Conservation (phyloP, 352 stramenopile genomes). For the Phytopythium aichiense region DNA sequence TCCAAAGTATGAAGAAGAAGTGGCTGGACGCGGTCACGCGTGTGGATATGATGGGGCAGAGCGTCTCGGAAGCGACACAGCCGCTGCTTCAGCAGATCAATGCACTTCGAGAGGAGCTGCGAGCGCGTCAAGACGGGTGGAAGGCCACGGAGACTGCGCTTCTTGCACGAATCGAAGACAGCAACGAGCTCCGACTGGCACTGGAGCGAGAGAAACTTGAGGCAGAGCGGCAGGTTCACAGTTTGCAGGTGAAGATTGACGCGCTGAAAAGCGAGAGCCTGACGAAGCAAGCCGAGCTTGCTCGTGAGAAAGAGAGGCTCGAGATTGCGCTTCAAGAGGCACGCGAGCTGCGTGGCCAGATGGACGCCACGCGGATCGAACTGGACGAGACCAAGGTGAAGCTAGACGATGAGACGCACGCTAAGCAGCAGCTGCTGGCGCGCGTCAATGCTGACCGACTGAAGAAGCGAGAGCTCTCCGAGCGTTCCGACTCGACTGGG, state of each 20-base stretch:
- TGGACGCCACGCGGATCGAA: slow-evolving; percentile 41
- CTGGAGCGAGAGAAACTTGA: slow-evolving; percentile 41
- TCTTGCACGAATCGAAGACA: slow-evolving; percentile 37
- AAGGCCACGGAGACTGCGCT: slow-evolving; percentile 43
- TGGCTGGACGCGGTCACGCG: slow-evolving; percentile 70
- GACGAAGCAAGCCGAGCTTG: slow-evolving; percentile 25
- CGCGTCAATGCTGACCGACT: slow-evolving; percentile 19
- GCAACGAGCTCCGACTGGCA: slow-evolving; percentile 20
- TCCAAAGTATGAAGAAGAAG: slow-evolving; percentile 65
- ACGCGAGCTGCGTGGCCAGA: slow-evolving; percentile 33
- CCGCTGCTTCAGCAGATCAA: slow-evolving; percentile 74
- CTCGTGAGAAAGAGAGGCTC: slow-evolving; percentile 27
- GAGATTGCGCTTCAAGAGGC: slow-evolving; percentile 25
- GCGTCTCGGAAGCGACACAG: slow-evolving; percentile 66
- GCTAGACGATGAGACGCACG: slow-evolving; percentile 28
- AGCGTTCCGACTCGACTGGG: slow-evolving; percentile 12
- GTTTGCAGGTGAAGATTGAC: slow-evolving; percentile 27
- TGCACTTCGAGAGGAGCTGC: slow-evolving; percentile 62
- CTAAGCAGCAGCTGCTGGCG: slow-evolving; percentile 32
- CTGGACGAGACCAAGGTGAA: slow-evolving; percentile 45
- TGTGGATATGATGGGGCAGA: slow-evolving; percentile 65
- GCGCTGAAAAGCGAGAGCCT: slow-evolving; percentile 26
- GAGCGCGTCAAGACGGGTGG: slow-evolving; percentile 52
- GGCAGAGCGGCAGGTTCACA: slow-evolving; percentile 32
- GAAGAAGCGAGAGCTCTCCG: slow-evolving; percentile 7